Base-by-base conservation (phyloP, 1,139 yeast species). In the Blastobotrys apis region DNA sequence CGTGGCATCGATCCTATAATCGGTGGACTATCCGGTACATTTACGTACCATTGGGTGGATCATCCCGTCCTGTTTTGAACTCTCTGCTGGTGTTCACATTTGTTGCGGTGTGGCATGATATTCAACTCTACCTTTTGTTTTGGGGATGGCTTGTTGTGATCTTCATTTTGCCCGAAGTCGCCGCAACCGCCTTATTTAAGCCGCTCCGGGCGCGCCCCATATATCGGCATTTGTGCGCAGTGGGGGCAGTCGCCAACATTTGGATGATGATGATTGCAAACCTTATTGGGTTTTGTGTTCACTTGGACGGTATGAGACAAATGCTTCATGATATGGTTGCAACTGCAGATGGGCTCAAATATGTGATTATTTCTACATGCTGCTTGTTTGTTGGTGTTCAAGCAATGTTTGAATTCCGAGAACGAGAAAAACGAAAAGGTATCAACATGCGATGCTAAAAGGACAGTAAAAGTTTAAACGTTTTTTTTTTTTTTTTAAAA, bases 211-310 rank as follows among this genome's bases (percentile, higher is more conserved):
- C 21, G 20, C 19, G 10, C 12, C 72, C 71, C 1, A 56, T 58
- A 6, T 94, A 74, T 64, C 76, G 97, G 51, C 84, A 84, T 58
- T 58, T 82, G 16, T 85, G 96, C 66, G 95, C 88, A 0, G 55
- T 78, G 5, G 99, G 98, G 1, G 96, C 92, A 1, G 94, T 88
- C 19, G 59, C 74, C 13, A 94, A 92, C 63, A 84, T 94, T 48
- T 90, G 97, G 96, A 77, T 90, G 84, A 92, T 94, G 98, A 90
- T 94, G 92, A 75, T 87, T 54, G 97, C 97, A 22, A 94, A 94
- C 58, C 67, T 94, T 44, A 88, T 84, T 58, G 99, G 99, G 0
- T 94, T 92, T 65, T 92, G 97, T 57, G 73, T 92, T 34, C 97
- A 97, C 4, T 71, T 81, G 36, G 96, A 87, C 52, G 98, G 98